These are phyloP conservation scores for Kazachstania viticola DNA, from an alignment of 805 yeast species.

Conservation along the genomic window DNA sequence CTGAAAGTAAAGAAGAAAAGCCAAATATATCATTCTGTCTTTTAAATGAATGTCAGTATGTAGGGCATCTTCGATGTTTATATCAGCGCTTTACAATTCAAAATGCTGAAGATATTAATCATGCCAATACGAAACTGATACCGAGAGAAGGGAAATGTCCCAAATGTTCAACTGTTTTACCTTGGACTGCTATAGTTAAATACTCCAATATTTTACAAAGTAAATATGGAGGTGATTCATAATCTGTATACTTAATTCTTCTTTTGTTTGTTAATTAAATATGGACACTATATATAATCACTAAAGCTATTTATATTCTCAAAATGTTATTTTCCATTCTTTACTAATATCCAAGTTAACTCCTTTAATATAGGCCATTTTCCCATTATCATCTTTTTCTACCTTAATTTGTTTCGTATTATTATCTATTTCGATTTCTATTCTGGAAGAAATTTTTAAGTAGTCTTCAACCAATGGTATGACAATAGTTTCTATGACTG, in stretches of 20 bases:
- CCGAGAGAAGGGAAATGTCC: conserved; percentile 25
- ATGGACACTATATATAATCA: not conserved
- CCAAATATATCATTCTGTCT: conserved; percentile 30
- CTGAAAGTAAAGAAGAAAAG: conserved; percentile 14
- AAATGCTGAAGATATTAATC: conserved; percentile 2
- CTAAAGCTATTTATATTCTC: no score
- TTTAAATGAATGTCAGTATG: conserved; percentile 21
- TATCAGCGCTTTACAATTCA: conserved; percentile 16
- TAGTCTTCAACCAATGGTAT: no score
- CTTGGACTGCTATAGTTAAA: conserved; percentile 23
- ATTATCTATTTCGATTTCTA: conserved; percentile 29
- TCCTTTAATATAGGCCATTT: conserved; percentile 30
- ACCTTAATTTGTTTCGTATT: conserved; percentile 28
- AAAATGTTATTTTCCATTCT: conserved; percentile 38
- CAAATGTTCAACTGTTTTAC: conserved; percentile 12
- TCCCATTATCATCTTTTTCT: conserved; percentile 7
- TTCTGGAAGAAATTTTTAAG: no score
- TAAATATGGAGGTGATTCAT: no score
- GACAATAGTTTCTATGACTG: no score
- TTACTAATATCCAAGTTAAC: conserved; percentile 37
- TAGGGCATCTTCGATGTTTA: conserved; percentile 32
- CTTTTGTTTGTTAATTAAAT: not conserved
- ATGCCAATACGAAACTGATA: conserved; percentile 12
- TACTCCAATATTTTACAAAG: conserved; percentile 11
- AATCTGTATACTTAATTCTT: not conserved